Evolutionary conservation across 192 early-diverging fungal genomes (phyloP).

Genomic region (Entrophospora sp.): DNA sequence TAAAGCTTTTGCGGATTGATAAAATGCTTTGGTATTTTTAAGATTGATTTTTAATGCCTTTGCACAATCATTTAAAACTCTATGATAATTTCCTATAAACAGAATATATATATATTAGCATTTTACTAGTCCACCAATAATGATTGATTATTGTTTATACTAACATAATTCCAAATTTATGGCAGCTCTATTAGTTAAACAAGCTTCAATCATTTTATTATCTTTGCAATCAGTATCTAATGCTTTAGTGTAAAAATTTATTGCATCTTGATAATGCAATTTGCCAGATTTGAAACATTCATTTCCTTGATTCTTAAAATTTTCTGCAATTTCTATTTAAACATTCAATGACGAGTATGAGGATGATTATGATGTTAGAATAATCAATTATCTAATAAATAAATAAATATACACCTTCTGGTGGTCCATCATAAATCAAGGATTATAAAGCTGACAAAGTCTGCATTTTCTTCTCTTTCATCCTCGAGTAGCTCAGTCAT

Average conservation of each 20-base stretch:
- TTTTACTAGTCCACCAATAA: no score
- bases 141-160: no score
- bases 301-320: conserved; percentile 97
- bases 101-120: no score
- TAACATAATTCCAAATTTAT: conserved; percentile 78
- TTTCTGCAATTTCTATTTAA: conserved; percentile 63
- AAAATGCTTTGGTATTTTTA: conserved; percentile 87
- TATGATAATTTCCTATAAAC: conserved; percentile 70
- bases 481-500: conserved; percentile 73
- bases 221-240: conserved; percentile 68
- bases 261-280: conserved; percentile 61
- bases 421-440: conserved; percentile 85
- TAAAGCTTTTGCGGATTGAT: conserved; percentile 79
- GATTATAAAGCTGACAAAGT: conserved; percentile 80
- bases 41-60: conserved; percentile 70
- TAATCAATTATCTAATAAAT: neutral
- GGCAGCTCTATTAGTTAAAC: conserved; percentile 85
- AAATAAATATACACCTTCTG: conserved; percentile 57
- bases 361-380: neutral
- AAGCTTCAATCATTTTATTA: conserved; percentile 63
- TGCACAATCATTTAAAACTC: conserved; percentile 82
- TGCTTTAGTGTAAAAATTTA: conserved; percentile 81
- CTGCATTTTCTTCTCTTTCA: conserved; percentile 51
- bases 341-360: neutral
- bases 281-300: conserved; percentile 71